Evolutionary conservation across 2,329 filamentous ascomycete species (phyloP).

Genomic region (Metarhizium brunneum): DNA sequence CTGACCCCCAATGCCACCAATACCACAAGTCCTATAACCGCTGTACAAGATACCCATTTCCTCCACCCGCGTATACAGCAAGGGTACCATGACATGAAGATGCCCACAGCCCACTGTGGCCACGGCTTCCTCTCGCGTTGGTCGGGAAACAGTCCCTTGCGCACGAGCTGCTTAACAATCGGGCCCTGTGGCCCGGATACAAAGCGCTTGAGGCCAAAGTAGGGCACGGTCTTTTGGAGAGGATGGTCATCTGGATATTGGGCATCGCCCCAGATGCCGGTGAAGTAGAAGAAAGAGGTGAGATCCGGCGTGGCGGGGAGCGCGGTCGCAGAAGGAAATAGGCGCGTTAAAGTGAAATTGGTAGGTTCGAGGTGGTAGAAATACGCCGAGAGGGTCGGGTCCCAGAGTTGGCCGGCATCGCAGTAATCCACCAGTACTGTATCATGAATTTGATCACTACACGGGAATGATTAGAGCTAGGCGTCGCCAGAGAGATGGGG

Average conservation of each 20-base stretch:
- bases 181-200: constrained; percentile 18
- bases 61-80: constrained; percentile 21
- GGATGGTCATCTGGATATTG: constrained; percentile 16
- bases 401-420: constrained; percentile 19
- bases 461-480: background rate
- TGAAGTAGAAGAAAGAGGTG: constrained; percentile 21
- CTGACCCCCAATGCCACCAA: background rate
- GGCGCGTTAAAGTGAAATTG: constrained; percentile 9
- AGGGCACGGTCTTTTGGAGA: constrained; percentile 15
- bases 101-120: constrained; percentile 13
- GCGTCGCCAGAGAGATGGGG: background rate
- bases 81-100: constrained; percentile 19
- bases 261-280: constrained; percentile 19
- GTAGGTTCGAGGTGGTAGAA: constrained; percentile 17
- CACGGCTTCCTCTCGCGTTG: constrained; percentile 10
- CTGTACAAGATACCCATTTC: constrained; percentile 12
- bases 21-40: background rate
- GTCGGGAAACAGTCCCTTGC: constrained; percentile 18
- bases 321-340: background rate
- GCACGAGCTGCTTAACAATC: constrained; percentile 17
- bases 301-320: constrained; percentile 9
- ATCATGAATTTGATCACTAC: constrained; percentile 19
- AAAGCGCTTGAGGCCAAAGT: constrained; percentile 19
- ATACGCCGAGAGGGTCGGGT: constrained; percentile 20
- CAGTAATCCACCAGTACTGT: constrained; percentile 19